Evolutionary conservation across 192 early-diverging fungal species (phyloP).

Genomic region (Funneliformis geosporum): DNA sequence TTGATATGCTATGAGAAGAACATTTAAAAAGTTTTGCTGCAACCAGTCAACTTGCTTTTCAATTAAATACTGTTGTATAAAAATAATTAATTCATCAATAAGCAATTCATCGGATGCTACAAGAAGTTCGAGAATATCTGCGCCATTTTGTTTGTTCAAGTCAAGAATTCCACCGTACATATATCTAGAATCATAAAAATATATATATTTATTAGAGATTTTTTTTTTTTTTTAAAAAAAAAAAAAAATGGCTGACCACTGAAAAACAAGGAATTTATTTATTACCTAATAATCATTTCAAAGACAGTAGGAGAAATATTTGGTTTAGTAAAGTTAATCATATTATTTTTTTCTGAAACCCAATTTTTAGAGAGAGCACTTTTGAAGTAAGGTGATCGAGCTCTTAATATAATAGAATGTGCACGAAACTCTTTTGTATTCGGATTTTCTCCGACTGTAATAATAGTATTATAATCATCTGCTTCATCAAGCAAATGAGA

Average conservation of each 20-base stretch:
- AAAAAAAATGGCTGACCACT: not conserved
- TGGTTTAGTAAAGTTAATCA: slow-evolving; percentile 26
- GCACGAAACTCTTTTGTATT: slow-evolving; percentile 18
- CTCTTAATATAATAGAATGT: slow-evolving; percentile 15
- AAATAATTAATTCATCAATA: slow-evolving; percentile 12
- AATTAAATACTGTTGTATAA: slow-evolving; percentile 13
- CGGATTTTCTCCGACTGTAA: slow-evolving; percentile 4
- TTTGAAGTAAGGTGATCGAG: slow-evolving; percentile 18
- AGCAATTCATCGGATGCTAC: slow-evolving; percentile 23
- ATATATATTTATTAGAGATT: not conserved
- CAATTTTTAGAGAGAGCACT: not conserved
- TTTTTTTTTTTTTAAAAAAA: not conserved
- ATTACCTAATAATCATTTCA: slow-evolving; percentile 21
- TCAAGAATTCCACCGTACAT: slow-evolving; percentile 19
- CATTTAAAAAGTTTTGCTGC: slow-evolving; percentile 1
- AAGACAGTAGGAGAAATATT: slow-evolving; percentile 29
- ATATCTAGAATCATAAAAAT: not conserved
- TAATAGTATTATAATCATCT: slow-evolving; percentile 26
- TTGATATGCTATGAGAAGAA: not conserved
- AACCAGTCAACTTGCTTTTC: slow-evolving; percentile 19
- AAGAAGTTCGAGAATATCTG: slow-evolving; percentile 15
- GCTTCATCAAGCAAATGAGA: slow-evolving; percentile 16
- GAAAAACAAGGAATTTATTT: not conserved
- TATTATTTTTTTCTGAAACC: not conserved
- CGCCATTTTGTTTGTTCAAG: not conserved